These are phyloP conservation scores for Solanum tacnaense DNA, from an alignment of 257 asterid species.

Conservation along the genomic window DNA sequence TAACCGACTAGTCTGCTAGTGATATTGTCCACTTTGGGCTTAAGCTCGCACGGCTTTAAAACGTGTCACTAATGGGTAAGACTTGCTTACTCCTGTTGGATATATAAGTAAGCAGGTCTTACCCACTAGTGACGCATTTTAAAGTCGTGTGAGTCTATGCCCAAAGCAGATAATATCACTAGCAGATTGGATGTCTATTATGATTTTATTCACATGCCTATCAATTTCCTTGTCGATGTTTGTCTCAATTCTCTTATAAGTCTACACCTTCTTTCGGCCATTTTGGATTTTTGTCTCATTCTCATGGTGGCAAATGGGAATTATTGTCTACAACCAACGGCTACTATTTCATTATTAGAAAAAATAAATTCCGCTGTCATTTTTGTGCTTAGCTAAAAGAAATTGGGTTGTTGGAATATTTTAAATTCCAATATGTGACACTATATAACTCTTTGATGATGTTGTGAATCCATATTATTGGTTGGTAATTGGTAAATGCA, in stretches of 20 bases:
- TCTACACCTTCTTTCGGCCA: constrained; percentile 17
- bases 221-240: constrained; percentile 4
- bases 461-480: not conserved
- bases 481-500: not conserved
- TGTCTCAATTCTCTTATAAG: not conserved
- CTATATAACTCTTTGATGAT: not conserved
- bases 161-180: not conserved
- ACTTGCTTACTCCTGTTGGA: no score
- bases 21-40: not conserved
- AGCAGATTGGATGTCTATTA: not conserved
- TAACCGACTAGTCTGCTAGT: no score
- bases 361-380: not conserved
- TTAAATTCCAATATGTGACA: not conserved
- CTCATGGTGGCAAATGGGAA: constrained; percentile 4
- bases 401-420: not conserved
- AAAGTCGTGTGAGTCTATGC: not conserved
- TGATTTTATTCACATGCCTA: not conserved
- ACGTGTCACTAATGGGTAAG: no score
- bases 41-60: not conserved
- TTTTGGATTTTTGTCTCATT: constrained; percentile 8
- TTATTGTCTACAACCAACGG: constrained; percentile 21
- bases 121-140: no score
- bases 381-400: not conserved
- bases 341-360: not conserved
- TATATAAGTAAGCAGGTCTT: not conserved